Conservation (phyloP, 1,284 basidiomycete genomes). For the Boletus austroedulis region DNA sequence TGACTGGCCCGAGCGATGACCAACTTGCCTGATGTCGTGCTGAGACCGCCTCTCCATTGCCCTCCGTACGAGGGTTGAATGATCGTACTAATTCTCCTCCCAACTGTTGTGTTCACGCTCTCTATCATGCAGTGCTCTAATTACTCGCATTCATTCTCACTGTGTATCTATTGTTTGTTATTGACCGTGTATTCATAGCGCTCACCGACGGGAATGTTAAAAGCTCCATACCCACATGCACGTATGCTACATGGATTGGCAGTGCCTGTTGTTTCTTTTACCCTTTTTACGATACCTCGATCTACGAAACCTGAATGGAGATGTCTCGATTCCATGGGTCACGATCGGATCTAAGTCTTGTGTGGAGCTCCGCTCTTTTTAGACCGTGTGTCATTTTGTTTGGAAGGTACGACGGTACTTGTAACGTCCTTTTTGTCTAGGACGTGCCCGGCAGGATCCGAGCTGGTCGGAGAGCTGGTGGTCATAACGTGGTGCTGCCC, state of each 20-base stretch:
- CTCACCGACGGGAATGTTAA: conserved; percentile 1
- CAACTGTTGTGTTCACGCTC: conserved; percentile 2
- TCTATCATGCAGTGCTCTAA: conserved; percentile 2
- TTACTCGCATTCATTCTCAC: conserved; percentile 12
- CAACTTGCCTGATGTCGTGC: background rate
- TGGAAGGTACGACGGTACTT: background rate
- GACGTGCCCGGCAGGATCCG: too few species aligned
- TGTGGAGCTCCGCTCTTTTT: background rate
- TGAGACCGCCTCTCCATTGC: background rate
- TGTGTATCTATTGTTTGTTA: conserved; percentile 22
- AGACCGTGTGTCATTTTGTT: background rate
- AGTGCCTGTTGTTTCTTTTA: background rate
- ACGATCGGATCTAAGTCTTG: background rate
- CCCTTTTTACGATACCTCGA: conserved; percentile 3
- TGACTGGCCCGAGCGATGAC: conserved; percentile 23
- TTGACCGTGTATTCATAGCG: conserved; percentile 22
- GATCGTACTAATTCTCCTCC: background rate
- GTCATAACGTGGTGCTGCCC: too few species aligned
- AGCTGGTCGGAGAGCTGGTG: too few species aligned
- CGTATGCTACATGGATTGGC: conserved; percentile 8
- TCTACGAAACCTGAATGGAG: conserved; percentile 9
- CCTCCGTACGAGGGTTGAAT: background rate
- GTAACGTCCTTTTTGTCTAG: too few species aligned
- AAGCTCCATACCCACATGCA: conserved; percentile 2
- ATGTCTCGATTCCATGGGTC: background rate